phyloP scores from a whole-genome alignment of 345 rosid species.

The Eucalyptus virginea region DNA sequence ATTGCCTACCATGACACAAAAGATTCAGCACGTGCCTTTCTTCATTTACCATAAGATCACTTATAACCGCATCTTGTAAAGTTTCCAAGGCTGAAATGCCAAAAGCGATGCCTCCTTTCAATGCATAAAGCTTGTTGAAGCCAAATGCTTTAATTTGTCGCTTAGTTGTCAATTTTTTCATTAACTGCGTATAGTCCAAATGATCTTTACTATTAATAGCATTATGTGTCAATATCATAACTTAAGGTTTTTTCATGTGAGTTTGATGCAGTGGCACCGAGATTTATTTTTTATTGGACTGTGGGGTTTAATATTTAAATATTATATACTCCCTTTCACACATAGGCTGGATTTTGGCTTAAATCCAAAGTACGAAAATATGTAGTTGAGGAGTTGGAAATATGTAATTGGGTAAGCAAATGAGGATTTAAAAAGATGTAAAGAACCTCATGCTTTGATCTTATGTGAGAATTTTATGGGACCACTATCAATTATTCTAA shows the following conservation, averaged over 20 bases:
- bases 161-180: not conserved
- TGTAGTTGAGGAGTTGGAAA: not conserved
- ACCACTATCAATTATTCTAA: rapidly evolving
- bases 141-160: not conserved
- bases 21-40: not conserved
- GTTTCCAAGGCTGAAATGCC: not conserved
- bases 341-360: not conserved
- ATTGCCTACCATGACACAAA: not conserved
- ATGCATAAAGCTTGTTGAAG: not conserved
- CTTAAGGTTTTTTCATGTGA: not conserved
- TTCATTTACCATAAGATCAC: not conserved
- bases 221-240: not conserved
- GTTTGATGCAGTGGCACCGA: not conserved
- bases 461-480: not conserved
- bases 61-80: not conserved
- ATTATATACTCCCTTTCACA: not conserved
- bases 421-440: not conserved
- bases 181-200: not conserved
- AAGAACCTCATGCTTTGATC: not conserved
- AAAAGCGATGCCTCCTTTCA: not conserved
- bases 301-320: not conserved
- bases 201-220: not conserved
- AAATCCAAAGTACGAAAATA: not conserved
- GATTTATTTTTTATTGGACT: not conserved
- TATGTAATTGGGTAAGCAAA: not conserved